phyloP scores from a whole-genome alignment of 306 rosid species.

The Gleditsia sinensis region DNA sequence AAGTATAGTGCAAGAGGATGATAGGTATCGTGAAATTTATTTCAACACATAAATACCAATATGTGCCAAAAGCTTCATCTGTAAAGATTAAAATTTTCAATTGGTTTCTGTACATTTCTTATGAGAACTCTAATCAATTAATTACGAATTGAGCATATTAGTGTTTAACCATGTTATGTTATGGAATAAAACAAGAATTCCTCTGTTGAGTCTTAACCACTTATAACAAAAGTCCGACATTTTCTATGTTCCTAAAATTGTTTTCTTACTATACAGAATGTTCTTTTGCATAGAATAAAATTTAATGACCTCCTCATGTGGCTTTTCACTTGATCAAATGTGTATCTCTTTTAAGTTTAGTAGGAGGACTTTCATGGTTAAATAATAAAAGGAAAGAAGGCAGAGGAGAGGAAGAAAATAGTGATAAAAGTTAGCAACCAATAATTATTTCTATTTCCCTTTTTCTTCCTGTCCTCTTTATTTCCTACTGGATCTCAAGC shows the following conservation, averaged over 20 bases:
- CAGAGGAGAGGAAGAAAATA: neutral
- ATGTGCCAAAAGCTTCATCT: neutral
- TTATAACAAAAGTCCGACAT: neutral
- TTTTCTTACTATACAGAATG: neutral
- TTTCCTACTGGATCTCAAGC: conserved; percentile 15
- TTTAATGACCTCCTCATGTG: neutral
- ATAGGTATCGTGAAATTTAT: neutral
- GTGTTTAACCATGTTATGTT: neutral
- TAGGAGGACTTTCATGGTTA: neutral
- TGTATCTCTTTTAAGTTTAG: neutral
- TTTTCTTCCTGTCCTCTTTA: conserved; percentile 15
- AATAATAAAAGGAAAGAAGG: neutral
- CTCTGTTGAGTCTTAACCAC: conserved; percentile 6
- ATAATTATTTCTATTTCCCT: neutral
- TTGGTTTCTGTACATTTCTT: neutral
- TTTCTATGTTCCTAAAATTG: neutral
- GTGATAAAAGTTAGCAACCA: neutral
- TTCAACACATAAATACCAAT: neutral
- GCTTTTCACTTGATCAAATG: conserved; percentile 1
- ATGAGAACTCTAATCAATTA: no score
- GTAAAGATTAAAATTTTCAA: neutral
- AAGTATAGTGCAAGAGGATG: neutral
- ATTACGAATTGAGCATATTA: neutral
- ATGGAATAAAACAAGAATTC: neutral
- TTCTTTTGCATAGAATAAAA: neutral